A percentile compares a stretch with the other conserved stretches of the same genome.
These are phyloP conservation scores for Beauveria scarabaeidicola DNA, from an alignment of 2,329 filamentous ascomycete genomes.

Conservation along the genomic window DNA sequence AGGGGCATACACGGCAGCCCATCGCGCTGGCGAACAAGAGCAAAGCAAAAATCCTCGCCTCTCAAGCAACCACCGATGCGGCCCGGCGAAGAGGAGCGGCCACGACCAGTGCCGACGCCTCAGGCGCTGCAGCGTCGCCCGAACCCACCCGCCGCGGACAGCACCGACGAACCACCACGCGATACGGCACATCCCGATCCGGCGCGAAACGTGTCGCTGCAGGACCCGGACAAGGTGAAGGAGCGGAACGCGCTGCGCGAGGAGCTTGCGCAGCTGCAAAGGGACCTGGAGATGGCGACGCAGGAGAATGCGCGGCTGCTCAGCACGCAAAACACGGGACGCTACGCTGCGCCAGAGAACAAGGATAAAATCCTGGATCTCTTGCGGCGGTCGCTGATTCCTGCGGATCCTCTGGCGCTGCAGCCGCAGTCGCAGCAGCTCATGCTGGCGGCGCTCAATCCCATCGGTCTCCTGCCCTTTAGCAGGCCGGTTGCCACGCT, in stretches of 20 bases:
- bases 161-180: background rate
- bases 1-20: slow-evolving; percentile 53
- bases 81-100: background rate
- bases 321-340: slow-evolving; percentile 30
- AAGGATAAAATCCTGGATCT: slow-evolving; percentile 32
- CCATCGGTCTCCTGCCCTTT: slow-evolving; percentile 44
- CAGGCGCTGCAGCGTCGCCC: slow-evolving; percentile 3
- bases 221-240: slow-evolving; percentile 41
- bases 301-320: slow-evolving; percentile 51
- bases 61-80: slow-evolving; percentile 35
- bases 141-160: background rate
- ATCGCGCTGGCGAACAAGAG: slow-evolving; percentile 32
- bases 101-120: slow-evolving; percentile 4
- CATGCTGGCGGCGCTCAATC: slow-evolving; percentile 41
- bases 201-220: slow-evolving; percentile 32
- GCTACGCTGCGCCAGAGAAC: slow-evolving; percentile 25
- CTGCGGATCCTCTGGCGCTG: slow-evolving; percentile 23
- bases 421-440: slow-evolving; percentile 30
- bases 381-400: slow-evolving; percentile 31
- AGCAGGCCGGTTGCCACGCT: slow-evolving; percentile 26
- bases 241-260: slow-evolving; percentile 43
- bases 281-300: slow-evolving; percentile 48
- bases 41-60: slow-evolving; percentile 38
- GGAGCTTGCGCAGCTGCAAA: slow-evolving; percentile 48
- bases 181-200: slow-evolving; percentile 20